Percentiles rank a stretch among this genome's conserved stretches.
Evolutionary conservation across 2,329 filamentous ascomycete species (phyloP).

Genomic region (Colletotrichum zoysiae): DNA sequence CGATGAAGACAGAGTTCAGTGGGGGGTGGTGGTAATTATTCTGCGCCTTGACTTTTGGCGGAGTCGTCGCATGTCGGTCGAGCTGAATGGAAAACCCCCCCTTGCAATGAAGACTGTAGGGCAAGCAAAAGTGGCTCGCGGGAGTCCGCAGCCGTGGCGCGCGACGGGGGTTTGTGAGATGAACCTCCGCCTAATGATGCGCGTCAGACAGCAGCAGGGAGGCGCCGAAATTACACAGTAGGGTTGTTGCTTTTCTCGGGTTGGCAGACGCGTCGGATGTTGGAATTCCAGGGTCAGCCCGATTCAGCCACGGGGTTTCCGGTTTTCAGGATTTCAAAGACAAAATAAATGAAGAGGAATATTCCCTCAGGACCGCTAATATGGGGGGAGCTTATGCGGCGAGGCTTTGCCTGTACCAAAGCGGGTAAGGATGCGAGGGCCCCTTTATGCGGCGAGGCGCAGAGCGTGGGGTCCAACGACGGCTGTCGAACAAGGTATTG

Average conservation of each 20-base stretch:
- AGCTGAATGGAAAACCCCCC: neutral
- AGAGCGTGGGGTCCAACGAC: conserved; percentile 30
- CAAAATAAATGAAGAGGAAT: neutral
- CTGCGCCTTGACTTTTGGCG: neutral
- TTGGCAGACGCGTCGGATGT: neutral
- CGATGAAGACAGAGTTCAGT: conserved; percentile 15
- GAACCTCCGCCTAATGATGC: neutral
- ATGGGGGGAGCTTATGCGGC: conserved; percentile 36
- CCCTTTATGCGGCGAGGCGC: conserved; percentile 41
- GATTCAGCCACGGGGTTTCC: conserved; percentile 6
- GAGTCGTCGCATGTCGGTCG: neutral
- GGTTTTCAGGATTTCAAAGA: neutral
- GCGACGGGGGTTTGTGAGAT: conserved; percentile 2
- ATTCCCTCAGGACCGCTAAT: conserved; percentile 10
- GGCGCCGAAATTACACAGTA: conserved; percentile 17
- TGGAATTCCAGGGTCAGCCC: neutral
- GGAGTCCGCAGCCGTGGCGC: conserved; percentile 34
- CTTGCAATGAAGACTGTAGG: conserved; percentile 8
- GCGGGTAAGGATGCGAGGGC: conserved; percentile 28
- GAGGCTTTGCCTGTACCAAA: conserved; percentile 35
- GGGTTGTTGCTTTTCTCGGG: conserved; percentile 22
- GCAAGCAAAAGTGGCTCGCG: conserved; percentile 15
- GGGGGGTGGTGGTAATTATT: neutral
- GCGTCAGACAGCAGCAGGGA: conserved; percentile 20
- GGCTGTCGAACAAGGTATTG: conserved; percentile 1